A percentile compares a stretch with the other conserved stretches of the same genome.
These are phyloP conservation scores for Mycena floridula DNA, from an alignment of 768 basidiomycete species.

Conservation along the genomic window DNA sequence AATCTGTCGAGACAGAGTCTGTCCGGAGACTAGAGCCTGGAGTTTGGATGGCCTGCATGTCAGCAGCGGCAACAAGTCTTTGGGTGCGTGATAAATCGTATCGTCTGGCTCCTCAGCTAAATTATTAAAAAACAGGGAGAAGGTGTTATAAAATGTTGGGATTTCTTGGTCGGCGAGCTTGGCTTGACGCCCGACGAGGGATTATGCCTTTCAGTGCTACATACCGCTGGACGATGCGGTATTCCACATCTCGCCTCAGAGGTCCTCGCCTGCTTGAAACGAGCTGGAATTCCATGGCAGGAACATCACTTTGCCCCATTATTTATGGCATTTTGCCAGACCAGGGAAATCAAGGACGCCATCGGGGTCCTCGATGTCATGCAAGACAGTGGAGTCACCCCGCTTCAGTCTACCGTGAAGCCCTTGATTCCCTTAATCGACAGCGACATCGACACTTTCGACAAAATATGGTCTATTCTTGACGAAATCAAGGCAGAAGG, in stretches of 20 bases:
- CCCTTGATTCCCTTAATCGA: constrained; percentile 48
- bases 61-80: constrained; percentile 53
- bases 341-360: constrained; percentile 54
- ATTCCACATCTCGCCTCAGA: constrained; percentile 62
- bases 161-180: constrained; percentile 44
- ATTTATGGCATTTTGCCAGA: constrained; percentile 64
- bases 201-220: constrained; percentile 58
- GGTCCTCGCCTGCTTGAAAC: constrained; percentile 51
- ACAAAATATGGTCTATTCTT: constrained; percentile 57
- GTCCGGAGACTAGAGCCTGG: constrained; percentile 44
- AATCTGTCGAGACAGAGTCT: constrained; percentile 50
- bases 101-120: background rate
- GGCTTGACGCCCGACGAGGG: constrained; percentile 69
- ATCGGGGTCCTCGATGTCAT: constrained; percentile 54
- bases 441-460: constrained; percentile 45
- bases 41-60: constrained; percentile 64
- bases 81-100: constrained; percentile 46
- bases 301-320: constrained; percentile 79
- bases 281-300: constrained; percentile 38
- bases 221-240: constrained; percentile 71
- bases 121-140: constrained; percentile 41
- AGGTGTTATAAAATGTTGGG: constrained; percentile 62
- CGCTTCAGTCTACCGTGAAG: constrained; percentile 43
- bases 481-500: constrained; percentile 52
- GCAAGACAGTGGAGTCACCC: constrained; percentile 44